Evolutionary conservation across 305 asterid genomes (phyloP).

Genomic region (Andrographis paniculata): DNA sequence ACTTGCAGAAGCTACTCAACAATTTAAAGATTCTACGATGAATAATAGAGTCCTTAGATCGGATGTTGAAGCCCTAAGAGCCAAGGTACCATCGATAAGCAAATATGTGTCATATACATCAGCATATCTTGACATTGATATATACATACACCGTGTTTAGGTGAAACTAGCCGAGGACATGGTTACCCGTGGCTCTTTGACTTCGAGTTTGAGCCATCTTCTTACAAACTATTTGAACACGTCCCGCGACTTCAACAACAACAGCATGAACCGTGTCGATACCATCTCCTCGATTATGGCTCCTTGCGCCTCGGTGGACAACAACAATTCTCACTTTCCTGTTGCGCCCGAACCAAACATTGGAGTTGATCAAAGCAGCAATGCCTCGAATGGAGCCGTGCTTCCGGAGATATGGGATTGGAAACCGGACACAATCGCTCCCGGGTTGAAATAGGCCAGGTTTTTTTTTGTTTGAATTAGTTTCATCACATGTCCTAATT

Average conservation of each 20-base stretch:
- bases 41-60: conserved; percentile 84
- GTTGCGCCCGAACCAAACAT: not conserved
- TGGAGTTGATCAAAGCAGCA: not conserved
- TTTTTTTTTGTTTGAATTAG: not conserved
- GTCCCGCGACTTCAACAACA: conserved; percentile 24
- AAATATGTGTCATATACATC: no score
- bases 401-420: not conserved
- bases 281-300: conserved; percentile 33
- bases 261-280: conserved; percentile 27
- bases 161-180: conserved; percentile 84
- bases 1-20: conserved; percentile 56
- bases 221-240: conserved; percentile 55
- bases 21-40: conserved; percentile 60
- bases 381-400: not conserved
- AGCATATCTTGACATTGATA: not conserved
- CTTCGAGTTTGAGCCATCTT: conserved; percentile 65
- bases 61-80: conserved; percentile 70
- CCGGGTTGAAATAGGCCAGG: not conserved
- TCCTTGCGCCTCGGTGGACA: conserved; percentile 6
- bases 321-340: not conserved
- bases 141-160: conserved; percentile 16
- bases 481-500: not conserved
- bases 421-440: not conserved
- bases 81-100: conserved; percentile 26
- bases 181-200: conserved; percentile 70